Evolutionary conservation across 2,329 filamentous ascomycete genomes (phyloP).

Genomic region (Penicillium sp.): DNA sequence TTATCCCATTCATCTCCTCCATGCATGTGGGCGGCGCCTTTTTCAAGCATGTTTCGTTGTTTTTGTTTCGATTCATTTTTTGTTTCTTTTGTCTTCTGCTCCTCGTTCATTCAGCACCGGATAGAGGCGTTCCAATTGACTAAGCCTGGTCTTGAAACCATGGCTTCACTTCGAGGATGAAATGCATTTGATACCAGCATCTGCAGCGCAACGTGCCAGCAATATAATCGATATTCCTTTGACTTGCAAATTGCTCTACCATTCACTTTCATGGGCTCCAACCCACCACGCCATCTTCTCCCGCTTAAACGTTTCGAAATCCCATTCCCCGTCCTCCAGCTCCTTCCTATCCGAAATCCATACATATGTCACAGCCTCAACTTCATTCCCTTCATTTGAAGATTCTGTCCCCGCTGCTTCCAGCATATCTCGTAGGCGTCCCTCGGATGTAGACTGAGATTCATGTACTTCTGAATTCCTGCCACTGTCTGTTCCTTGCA

Average conservation of each 20-base stretch:
- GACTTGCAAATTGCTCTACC: conserved; percentile 19
- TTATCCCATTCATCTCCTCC: too few species aligned
- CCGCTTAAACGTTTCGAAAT: conserved; percentile 73
- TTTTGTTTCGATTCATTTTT: too few species aligned
- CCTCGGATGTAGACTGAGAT: conserved; percentile 25
- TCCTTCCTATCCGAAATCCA: conserved; percentile 45
- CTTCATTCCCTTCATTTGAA: conserved; percentile 42
- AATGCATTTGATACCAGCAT: too few species aligned
- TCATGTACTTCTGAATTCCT: conserved; percentile 16
- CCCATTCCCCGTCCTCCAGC: conserved; percentile 75
- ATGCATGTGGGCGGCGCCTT: too few species aligned
- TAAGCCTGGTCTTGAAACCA: too few species aligned
- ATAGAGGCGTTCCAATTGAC: background rate
- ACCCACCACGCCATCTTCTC: conserved; percentile 65
- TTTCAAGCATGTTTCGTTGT: too few species aligned
- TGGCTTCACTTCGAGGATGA: background rate
- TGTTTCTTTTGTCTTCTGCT: background rate
- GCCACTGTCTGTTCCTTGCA: conserved; percentile 22
- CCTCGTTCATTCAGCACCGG: too few species aligned
- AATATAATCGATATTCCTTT: background rate
- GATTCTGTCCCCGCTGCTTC: conserved; percentile 49
- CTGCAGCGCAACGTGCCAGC: background rate
- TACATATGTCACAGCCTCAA: conserved; percentile 59
- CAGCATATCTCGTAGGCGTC: conserved; percentile 33
- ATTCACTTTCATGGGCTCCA: conserved; percentile 43